These are phyloP conservation scores for Tolypocladium cylindrosporum DNA, from an alignment of 2,329 filamentous ascomycete species.

Conservation along the genomic window DNA sequence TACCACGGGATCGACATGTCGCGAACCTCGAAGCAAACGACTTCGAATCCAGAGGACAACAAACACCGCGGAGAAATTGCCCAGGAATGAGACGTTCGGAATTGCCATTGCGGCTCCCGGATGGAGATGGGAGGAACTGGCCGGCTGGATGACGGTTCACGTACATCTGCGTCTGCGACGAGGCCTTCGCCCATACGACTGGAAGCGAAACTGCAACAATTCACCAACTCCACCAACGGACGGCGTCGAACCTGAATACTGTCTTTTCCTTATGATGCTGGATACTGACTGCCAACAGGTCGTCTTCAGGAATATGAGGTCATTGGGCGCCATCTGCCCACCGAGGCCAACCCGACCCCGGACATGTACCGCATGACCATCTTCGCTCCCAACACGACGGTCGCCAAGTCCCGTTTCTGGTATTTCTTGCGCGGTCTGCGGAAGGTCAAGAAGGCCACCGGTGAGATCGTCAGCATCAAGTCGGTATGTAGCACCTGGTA, in stretches of 20 bases:
- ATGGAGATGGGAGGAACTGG: neutral
- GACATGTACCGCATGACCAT: constrained; percentile 99
- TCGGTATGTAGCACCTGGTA: constrained; percentile 47
- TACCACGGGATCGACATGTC: neutral
- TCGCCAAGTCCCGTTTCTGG: constrained; percentile 99
- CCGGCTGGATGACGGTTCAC: neutral
- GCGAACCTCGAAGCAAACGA: neutral
- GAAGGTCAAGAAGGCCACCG: constrained; percentile 99
- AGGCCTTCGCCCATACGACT: neutral
- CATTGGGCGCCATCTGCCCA: constrained; percentile 98
- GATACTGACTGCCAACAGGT: constrained; percentile 46
- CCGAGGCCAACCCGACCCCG: constrained; percentile 91
- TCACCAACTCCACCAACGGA: neutral
- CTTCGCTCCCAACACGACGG: constrained; percentile 94
- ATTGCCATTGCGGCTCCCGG: neutral
- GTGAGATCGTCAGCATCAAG: constrained; percentile 97
- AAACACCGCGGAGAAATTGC: neutral
- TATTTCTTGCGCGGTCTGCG: constrained; percentile 99
- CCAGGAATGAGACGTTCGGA: neutral
- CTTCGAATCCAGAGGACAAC: neutral
- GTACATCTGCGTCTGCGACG: neutral
- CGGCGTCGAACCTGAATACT: neutral
- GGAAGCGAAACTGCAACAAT: constrained; percentile 1
- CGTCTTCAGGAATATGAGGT: constrained; percentile 99
- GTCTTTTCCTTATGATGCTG: too few species aligned